phyloP scores from a whole-genome alignment of 495 filamentous ascomycete genomes.

The Penicillium malachiteum region DNA sequence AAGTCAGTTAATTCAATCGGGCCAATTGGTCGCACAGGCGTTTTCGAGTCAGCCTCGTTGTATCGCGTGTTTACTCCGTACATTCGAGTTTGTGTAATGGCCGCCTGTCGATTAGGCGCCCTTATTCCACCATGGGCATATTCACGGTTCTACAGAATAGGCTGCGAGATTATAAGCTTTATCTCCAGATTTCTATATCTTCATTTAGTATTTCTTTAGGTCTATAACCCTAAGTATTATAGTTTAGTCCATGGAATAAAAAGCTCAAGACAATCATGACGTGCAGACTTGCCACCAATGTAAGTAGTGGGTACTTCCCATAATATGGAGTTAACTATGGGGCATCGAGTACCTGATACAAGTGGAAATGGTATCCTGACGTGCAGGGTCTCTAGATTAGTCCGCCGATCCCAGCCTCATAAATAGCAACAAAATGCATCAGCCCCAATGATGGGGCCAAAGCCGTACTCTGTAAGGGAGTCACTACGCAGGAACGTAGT shows the following conservation, averaged over 20 bases:
- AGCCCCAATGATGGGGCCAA: constrained; percentile 11
- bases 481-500: constrained; percentile 2
- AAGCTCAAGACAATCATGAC: constrained; percentile 16
- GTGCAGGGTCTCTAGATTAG: background rate
- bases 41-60: no score
- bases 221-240: background rate
- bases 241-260: background rate
- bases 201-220: no score
- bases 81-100: no score
- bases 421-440: constrained; percentile 17
- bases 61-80: no score
- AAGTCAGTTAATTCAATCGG: no score
- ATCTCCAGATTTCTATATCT: no score
- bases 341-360: constrained; percentile 12
- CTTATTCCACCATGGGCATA: no score
- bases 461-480: constrained; percentile 10
- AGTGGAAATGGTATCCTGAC: constrained; percentile 10
- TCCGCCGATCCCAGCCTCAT: constrained; percentile 12
- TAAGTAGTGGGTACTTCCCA: constrained; percentile 9
- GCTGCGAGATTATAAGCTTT: no score
- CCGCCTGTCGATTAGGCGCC: no score
- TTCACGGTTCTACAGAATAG: no score
- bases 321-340: background rate
- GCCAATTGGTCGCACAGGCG: no score
- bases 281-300: constrained; percentile 17